phyloP scores from a whole-genome alignment of 192 early-diverging fungal genomes.

The Backusella liffmaniae region DNA sequence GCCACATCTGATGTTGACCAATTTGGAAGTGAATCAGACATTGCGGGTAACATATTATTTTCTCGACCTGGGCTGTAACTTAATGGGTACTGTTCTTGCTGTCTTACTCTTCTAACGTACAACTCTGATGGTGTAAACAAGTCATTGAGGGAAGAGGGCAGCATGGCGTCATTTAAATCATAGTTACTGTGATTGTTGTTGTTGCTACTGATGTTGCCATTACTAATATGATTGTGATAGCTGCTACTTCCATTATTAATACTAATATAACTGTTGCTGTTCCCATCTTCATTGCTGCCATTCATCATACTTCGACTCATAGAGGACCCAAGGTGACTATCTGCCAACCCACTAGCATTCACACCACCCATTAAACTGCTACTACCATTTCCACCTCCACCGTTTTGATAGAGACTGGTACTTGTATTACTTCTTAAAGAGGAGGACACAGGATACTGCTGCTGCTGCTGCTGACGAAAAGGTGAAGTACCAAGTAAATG shows the following conservation, averaged over 20 bases:
- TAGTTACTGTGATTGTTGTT: constrained; percentile 17
- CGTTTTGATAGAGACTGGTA: neutral
- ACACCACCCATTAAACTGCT: neutral
- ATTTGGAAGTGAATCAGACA: constrained; percentile 9
- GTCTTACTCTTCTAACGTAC: constrained; percentile 3
- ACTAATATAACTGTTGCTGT: neutral
- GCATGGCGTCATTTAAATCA: constrained; percentile 42
- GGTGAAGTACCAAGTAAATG: constrained; percentile 1
- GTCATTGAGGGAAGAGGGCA: constrained; percentile 55
- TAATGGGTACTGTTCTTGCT: neutral
- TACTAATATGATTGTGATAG: neutral
- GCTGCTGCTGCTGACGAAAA: constrained; percentile 9
- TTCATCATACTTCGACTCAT: neutral
- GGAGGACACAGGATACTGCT: neutral
- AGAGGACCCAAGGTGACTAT: constrained; percentile 1
- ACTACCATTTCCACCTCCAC: neutral
- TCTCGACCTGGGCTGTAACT: neutral
- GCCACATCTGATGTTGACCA: constrained; percentile 5
- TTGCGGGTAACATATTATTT: neutral
- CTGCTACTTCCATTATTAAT: constrained; percentile 1
- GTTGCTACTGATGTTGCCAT: neutral
- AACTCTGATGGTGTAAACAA: constrained; percentile 47
- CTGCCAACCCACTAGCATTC: neutral
- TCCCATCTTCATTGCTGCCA: neutral
- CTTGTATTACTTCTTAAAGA: constrained; percentile 5